phyloP scores from a whole-genome alignment of 805 yeast genomes.

The Wickerhamiella lipophila region DNA sequence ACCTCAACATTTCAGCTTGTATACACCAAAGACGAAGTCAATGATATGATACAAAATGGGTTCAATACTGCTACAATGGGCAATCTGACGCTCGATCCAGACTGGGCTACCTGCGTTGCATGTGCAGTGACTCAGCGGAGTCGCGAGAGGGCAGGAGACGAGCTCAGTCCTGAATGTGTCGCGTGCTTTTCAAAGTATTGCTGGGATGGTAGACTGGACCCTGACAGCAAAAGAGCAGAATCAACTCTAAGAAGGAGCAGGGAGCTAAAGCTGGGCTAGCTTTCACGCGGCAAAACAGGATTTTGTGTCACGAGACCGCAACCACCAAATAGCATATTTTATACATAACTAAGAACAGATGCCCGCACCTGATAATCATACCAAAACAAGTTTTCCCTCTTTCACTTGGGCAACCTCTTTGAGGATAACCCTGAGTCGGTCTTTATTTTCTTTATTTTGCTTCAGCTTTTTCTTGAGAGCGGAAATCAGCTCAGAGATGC shows the following conservation, averaged over 20 bases:
- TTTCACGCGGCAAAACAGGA: too few relatives aligned
- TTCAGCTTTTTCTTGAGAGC: conserved; percentile 50
- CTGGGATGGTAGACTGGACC: conserved; percentile 44
- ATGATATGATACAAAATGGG: conserved; percentile 57
- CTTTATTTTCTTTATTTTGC: conserved; percentile 51
- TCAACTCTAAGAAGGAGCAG: background rate
- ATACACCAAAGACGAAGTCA: conserved; percentile 45
- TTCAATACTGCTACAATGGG: conserved; percentile 40
- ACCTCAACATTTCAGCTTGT: conserved; percentile 59
- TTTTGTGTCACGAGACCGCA: too few relatives aligned
- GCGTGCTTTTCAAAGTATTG: conserved; percentile 62
- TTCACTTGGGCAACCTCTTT: conserved; percentile 44
- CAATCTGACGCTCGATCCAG: conserved; percentile 53
- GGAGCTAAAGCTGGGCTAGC: background rate
- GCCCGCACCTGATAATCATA: background rate
- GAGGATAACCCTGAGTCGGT: conserved; percentile 44
- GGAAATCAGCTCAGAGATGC: conserved; percentile 51
- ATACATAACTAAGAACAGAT: background rate
- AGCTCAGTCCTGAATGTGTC: conserved; percentile 52
- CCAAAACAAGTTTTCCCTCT: conserved; percentile 30
- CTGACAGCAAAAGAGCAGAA: conserved; percentile 4
- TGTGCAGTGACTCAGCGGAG: conserved; percentile 75
- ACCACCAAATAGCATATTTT: background rate
- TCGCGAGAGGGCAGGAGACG: conserved; percentile 53
- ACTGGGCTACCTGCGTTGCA: conserved; percentile 63